Conservation (phyloP, 139 green algal genomes). For the Eudorina sp. region DNA sequence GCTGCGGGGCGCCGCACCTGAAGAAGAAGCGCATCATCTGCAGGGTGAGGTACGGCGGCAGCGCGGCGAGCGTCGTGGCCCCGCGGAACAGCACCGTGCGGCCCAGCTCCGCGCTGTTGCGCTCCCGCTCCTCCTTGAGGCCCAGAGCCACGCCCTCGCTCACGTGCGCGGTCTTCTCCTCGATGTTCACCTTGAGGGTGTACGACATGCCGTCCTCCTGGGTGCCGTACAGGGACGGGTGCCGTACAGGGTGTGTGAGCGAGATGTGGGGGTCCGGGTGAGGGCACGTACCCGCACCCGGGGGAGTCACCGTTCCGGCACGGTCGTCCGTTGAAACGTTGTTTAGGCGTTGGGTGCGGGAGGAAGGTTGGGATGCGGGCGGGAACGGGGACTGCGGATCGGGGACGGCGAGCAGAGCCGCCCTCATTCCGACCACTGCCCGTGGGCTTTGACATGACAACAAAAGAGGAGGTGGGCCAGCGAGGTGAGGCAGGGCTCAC, state of each 20-base stretch:
- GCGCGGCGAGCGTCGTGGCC: slow-evolving; percentile 67
- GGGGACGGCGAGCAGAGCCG: no score
- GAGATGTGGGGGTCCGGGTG: no score
- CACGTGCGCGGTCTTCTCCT: slow-evolving; percentile 90
- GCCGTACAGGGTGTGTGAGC: neutral
- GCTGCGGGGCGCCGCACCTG: slow-evolving; percentile 31
- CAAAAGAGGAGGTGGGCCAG: no score
- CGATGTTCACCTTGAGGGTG: slow-evolving; percentile 98
- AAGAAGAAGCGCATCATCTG: slow-evolving; percentile 96
- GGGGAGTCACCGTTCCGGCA: no score
- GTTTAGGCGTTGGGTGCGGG: no score
- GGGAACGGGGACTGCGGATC: no score
- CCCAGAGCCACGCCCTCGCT: slow-evolving; percentile 87
- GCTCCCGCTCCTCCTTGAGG: slow-evolving; percentile 91
- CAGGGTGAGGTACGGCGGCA: slow-evolving; percentile 92
- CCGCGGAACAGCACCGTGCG: slow-evolving; percentile 84
- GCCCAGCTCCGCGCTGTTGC: slow-evolving; percentile 74
- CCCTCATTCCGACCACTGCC: no score
- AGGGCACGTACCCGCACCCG: no score
- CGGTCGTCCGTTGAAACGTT: no score
- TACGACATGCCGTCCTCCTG: slow-evolving; percentile 75
- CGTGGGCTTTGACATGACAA: neutral
- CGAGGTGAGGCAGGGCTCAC: slow-evolving; percentile 43
- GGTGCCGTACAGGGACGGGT: neutral
- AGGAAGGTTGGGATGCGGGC: no score